phyloP scores from a whole-genome alignment of 805 yeast genomes.

The Metschnikowia picachoensis region DNA sequence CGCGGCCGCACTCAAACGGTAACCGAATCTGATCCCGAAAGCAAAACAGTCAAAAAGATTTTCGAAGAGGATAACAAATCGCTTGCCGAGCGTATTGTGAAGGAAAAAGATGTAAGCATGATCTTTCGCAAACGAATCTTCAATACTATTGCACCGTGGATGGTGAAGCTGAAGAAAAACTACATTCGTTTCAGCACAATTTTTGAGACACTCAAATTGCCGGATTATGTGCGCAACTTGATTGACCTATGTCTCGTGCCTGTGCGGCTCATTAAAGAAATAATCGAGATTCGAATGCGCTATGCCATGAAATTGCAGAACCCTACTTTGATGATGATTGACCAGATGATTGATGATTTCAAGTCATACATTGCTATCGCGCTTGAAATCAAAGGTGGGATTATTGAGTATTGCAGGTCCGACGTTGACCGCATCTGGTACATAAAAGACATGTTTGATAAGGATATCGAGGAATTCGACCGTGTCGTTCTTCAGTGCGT shows the following conservation, averaged over 20 bases:
- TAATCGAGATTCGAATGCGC: constrained; percentile 65
- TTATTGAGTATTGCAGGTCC: constrained; percentile 55
- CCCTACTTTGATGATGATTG: constrained; percentile 94
- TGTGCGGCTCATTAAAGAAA: constrained; percentile 70
- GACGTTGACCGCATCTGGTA: constrained; percentile 63
- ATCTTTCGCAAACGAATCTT: constrained; percentile 69
- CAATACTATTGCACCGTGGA: constrained; percentile 71
- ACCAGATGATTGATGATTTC: constrained; percentile 86
- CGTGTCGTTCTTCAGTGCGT: constrained; percentile 69
- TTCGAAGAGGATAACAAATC: constrained; percentile 61
- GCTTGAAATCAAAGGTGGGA: constrained; percentile 65
- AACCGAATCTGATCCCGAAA: constrained; percentile 12
- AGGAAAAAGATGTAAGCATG: constrained; percentile 70
- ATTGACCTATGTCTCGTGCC: constrained; percentile 73
- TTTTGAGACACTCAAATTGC: constrained; percentile 67
- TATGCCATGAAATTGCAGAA: constrained; percentile 76
- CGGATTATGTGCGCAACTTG: constrained; percentile 64
- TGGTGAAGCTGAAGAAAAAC: constrained; percentile 73
- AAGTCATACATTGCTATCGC: constrained; percentile 73
- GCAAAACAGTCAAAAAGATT: constrained; percentile 23
- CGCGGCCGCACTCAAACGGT: constrained; percentile 21
- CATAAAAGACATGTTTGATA: constrained; percentile 59
- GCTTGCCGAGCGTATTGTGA: constrained; percentile 78
- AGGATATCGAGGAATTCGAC: constrained; percentile 50
- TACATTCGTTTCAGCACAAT: constrained; percentile 56